These are phyloP conservation scores for Raffaelea deltoideospora DNA, from an alignment of 2,329 filamentous ascomycete genomes.

Conservation along the genomic window DNA sequence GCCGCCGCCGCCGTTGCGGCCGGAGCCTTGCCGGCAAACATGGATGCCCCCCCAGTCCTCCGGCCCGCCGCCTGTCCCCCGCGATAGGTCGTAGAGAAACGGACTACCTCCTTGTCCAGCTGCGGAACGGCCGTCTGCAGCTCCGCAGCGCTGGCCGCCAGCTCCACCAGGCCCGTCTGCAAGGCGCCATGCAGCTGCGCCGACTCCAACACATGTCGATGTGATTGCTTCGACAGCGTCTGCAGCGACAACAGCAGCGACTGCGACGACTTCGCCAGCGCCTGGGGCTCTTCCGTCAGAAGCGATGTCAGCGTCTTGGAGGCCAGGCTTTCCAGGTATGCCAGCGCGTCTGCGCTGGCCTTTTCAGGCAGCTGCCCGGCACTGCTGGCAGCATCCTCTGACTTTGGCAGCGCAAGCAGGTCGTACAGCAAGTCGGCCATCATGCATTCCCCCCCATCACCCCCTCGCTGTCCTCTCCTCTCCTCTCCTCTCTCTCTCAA, in stretches of 20 bases:
- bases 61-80: constrained; percentile 28
- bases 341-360: constrained; percentile 37
- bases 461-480: too few species aligned
- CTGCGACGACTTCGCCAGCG: constrained; percentile 67
- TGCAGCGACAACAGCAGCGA: constrained; percentile 73
- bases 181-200: constrained; percentile 64
- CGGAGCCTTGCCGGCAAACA: constrained; percentile 18
- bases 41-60: constrained; percentile 12
- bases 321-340: constrained; percentile 65
- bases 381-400: constrained; percentile 18
- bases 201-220: constrained; percentile 71
- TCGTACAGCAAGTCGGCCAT: constrained; percentile 67
- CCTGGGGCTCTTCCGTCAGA: constrained; percentile 59
- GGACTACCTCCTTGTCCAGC: constrained; percentile 63
- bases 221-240: constrained; percentile 74
- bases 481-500: too few species aligned
- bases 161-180: constrained; percentile 50
- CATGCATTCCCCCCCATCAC: too few species aligned
- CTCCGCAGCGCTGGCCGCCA: constrained; percentile 50
- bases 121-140: constrained; percentile 60
- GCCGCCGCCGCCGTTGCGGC: neutral
- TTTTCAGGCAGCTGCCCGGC: constrained; percentile 13
- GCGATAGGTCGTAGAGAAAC: constrained; percentile 72
- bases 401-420: constrained; percentile 47
- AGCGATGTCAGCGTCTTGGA: constrained; percentile 63